Evolutionary conservation across 1,139 yeast species (phyloP), one percentile per base, ranked within the genome.

Genomic region (Diutina mesorugosa): DNA sequence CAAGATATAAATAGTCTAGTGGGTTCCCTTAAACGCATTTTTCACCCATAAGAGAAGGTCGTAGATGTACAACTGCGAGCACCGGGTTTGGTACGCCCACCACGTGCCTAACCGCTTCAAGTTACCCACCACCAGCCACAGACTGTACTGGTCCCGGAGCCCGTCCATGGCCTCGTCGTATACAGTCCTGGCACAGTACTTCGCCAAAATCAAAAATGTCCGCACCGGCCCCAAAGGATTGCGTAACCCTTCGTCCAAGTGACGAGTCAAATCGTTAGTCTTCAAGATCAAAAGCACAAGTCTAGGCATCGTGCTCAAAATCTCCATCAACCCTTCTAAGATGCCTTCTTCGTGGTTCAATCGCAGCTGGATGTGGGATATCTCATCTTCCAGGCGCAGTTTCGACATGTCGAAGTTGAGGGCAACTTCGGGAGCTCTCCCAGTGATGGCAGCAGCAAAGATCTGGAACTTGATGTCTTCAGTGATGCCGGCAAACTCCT

Each of bases 391-490:
- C 47, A 81, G 72, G 58, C 96, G 76, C 1, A 72, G 69, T 38
- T 79, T 75, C 7, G 79, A 69, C 29, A 89, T 73, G 58, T 74
- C 81, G 61, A 86, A 69, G 59, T 69, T 69, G 59, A 76, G 62
- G 1, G 78, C 79, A 47, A 65, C 66, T 6, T 76, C 71, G 0
- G 79, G 76, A 32, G 74, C 72, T 61, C 99, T 76, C 0, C 99
- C 99, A 0, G 99, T 93, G 55, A 95, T 86, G 1, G 98, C 98
- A 3, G 97, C 90, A 2, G 95, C 87, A 68, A 95, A 87, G 26
- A 95, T 74, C 46, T 85, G 84, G 69, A 91, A 91, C 66, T 89
- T 86, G 59, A 72, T 77, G 18, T 83, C 84, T 46, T 87, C 95
- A 51, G 76, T 73, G 55, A 95, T 83, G n/a, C 89, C 85, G 3